Conservation (phyloP, 306 rosid species). For the Vigna reflexopilosa region DNA sequence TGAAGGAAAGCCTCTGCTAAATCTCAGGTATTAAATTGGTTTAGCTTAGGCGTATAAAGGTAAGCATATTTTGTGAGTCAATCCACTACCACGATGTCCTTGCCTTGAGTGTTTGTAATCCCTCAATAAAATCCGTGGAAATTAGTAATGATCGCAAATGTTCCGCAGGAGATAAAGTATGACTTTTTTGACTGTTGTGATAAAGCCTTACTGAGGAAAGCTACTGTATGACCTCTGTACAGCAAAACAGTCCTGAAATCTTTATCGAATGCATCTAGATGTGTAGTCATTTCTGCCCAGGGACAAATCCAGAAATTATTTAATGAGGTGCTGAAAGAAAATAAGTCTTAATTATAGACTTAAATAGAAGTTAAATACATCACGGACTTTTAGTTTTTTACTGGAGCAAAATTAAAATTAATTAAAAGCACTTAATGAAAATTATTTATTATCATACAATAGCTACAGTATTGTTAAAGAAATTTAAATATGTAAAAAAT, state of each 20-base stretch:
- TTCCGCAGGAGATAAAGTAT: neutral
- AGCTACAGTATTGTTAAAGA: neutral
- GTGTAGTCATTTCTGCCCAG: neutral
- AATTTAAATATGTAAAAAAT: neutral
- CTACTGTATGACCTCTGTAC: neutral
- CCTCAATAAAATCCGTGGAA: neutral
- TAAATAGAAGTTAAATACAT: neutral
- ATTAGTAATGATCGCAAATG: neutral
- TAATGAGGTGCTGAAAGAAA: neutral
- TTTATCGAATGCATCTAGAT: neutral
- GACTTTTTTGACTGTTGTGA: neutral
- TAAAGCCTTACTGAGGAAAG: neutral
- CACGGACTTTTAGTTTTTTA: neutral
- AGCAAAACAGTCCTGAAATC: neutral
- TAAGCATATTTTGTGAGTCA: neutral
- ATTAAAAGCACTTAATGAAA: neutral
- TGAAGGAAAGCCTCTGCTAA: neutral
- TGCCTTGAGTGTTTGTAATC: neutral
- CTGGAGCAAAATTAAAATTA: neutral
- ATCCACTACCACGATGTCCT: conserved; percentile 1
- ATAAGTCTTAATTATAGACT: neutral
- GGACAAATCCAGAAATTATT: neutral
- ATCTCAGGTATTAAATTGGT: neutral
- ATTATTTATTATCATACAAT: neutral
- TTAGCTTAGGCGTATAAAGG: neutral